Evolutionary conservation across 2,329 filamentous ascomycete species (phyloP), one percentile per base, ranked within the genome.

Genomic region (Samsoniella hepiali): DNA sequence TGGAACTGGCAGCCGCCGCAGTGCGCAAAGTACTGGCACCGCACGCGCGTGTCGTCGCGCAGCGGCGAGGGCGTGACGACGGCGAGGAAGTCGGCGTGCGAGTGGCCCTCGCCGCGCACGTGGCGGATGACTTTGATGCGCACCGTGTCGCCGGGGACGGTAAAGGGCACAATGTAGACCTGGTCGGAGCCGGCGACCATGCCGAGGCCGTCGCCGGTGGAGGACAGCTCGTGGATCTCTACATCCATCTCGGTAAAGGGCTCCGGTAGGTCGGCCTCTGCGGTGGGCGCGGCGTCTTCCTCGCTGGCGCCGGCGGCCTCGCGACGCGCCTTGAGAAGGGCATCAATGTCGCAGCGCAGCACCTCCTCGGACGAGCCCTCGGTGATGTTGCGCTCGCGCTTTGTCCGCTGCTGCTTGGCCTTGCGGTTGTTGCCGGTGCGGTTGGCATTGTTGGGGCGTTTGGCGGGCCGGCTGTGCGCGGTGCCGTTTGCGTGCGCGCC

Each of bases 1-100:
- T 99, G 95, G 75, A 98, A 93, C 77, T 99, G 95, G 74, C 95
- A 99, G 38, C 95, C 95, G 10, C 90, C 91, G 76, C 95, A 99
- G 62, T 82, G 84, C 47, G 86, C 81, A 72, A 99, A 99, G 81
- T 99, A 98, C 69, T 86, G 84, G 79, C 95, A 99, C 63, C 83
- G 83, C 69, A 96, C 83, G 29, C 91, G 86, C 44, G 83, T 82
- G 70, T 95, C 90, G 70, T 97, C 89, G 70, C 95, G 89, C 62
- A 89, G 81, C 1, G 87, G 83, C 0, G 91, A 93, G 0, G 93
- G 88, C 63, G 84, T 85, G 42, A 88, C 78, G 49, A 98, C 84
- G 65, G 88, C 88, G 71, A 98, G 72, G 70, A 96, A 92, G 77
- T 98, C 94, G 68, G 92, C 88, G 58, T 90, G 79, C 29, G 88